Conservation (phyloP, 176 grass and related monocot species). For the Oryza punctata region DNA sequence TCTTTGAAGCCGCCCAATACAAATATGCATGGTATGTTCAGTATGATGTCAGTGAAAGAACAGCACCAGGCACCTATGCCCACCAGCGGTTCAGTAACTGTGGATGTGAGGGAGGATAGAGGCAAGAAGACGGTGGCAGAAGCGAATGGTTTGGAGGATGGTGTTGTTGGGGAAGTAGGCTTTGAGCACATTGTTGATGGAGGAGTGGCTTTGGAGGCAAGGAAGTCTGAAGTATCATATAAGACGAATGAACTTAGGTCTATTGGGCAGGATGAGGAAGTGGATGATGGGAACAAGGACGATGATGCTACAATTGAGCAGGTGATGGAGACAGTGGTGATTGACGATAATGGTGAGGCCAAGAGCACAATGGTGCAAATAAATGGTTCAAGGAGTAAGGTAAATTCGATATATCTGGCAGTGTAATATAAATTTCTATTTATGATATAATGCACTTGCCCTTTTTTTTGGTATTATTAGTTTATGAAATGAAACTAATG, state of each 20-base stretch:
- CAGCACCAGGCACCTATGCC: slow-evolving; percentile 1
- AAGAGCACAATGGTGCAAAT: slow-evolving; percentile 37
- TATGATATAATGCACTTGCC: neutral
- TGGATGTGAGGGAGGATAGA: slow-evolving; percentile 24
- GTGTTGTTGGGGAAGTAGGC: neutral
- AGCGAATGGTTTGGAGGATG: slow-evolving; percentile 5
- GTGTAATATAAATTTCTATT: neutral
- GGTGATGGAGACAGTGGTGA: slow-evolving; percentile 25
- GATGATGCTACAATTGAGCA: slow-evolving; percentile 45
- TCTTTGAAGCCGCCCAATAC: slow-evolving; percentile 6
- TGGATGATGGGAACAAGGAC: slow-evolving; percentile 8
- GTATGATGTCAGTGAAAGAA: slow-evolving; percentile 29
- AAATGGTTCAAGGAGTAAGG: slow-evolving; percentile 56
- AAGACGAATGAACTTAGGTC: slow-evolving; percentile 39
- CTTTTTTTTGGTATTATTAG: neutral
- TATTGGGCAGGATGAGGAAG: slow-evolving; percentile 24
- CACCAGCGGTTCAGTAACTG: slow-evolving; percentile 21
- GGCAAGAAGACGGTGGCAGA: slow-evolving; percentile 18
- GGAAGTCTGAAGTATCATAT: slow-evolving; percentile 28
- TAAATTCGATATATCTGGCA: slow-evolving; percentile 38
- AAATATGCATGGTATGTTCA: slow-evolving; percentile 12
- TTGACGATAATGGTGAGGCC: slow-evolving; percentile 33
- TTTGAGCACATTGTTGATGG: neutral
- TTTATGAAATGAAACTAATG: neutral
- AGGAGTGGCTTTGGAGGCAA: slow-evolving; percentile 1